These are phyloP conservation scores for Heterobasidion irregulare DNA, from an alignment of 1,284 basidiomycete species.

Conservation along the genomic window DNA sequence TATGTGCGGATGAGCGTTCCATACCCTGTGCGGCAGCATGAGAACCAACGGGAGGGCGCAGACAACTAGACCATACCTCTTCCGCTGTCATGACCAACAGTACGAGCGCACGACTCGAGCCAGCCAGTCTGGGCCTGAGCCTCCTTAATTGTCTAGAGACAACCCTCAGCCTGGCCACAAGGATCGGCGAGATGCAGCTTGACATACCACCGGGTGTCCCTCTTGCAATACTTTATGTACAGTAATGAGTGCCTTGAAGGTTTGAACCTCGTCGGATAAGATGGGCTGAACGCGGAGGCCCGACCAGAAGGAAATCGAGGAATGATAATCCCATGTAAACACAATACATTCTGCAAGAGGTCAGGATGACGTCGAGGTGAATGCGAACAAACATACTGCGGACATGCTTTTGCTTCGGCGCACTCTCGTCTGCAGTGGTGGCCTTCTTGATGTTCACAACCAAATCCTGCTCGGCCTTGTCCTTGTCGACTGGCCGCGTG, in stretches of 20 bases:
- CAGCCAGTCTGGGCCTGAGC: slow-evolving; percentile 94
- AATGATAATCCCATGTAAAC: slow-evolving; percentile 97
- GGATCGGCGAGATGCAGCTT: neutral
- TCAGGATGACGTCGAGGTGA: neutral
- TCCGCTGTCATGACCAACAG: slow-evolving; percentile 72
- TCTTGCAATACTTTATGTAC: slow-evolving; percentile 96
- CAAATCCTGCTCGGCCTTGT: slow-evolving; percentile 90
- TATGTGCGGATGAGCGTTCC: slow-evolving; percentile 89
- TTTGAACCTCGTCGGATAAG: slow-evolving; percentile 90
- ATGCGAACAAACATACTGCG: slow-evolving; percentile 59
- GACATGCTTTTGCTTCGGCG: slow-evolving; percentile 96
- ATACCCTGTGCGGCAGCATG: slow-evolving; percentile 54
- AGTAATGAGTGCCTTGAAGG: slow-evolving; percentile 92
- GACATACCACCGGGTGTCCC: slow-evolving; percentile 82
- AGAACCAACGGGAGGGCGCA: slow-evolving; percentile 1
- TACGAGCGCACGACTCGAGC: slow-evolving; percentile 92
- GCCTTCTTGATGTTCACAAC: slow-evolving; percentile 95
- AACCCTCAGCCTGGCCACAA: neutral
- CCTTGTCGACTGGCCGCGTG: slow-evolving; percentile 93
- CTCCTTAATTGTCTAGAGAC: slow-evolving; percentile 80
- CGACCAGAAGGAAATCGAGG: slow-evolving; percentile 96
- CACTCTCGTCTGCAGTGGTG: slow-evolving; percentile 85
- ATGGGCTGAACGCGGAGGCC: slow-evolving; percentile 92
- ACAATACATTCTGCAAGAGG: slow-evolving; percentile 78
- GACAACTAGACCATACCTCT: slow-evolving; percentile 45